Evolutionary conservation across 148 eudicot genomes (phyloP), one percentile per base, ranked within the genome.

Genomic region (Oxyria digyna): DNA sequence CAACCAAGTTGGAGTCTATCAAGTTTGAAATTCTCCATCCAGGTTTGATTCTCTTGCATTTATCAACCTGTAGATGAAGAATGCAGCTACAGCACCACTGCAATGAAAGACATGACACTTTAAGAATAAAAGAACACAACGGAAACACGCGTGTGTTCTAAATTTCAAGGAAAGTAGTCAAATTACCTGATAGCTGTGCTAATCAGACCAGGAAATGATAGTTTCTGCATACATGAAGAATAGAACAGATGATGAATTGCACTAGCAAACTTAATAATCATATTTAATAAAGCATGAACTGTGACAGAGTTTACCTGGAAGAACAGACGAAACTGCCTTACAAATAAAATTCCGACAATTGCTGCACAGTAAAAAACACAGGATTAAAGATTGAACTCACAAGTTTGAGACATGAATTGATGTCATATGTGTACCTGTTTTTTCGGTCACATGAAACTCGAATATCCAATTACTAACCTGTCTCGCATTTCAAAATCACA

Each of bases 401-500:
- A 55, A 40, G 48, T 15, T 54, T 27, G 48, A 37, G 41, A 31
- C 38, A 14, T 27, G n/a, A 55, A 55, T 9, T 55, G 32, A 55
- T 23, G 12, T 13, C 29, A 21, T 52, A 55, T 17, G 23, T 20
- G 11, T 20, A 13, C 26, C 12, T 49, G 27, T 49, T 18, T 21
- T n/a, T n/a, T 23, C 10, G 29, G 62, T 21, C 31, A 23, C 14
- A 23, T 24, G 62, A 52, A 24, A 6, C 62, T 24, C 27, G 13
- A 23, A 9, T 9, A 0, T 23, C 6, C 10, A 20, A 43, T 66
- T 67, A 80, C 82, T 71, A 68, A 93, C 98, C 97, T 88, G 98
- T 75, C 75, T 93, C 91, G 66, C 89, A 95, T 76, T 86, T 93
- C 82, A 93, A 80, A 71, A 85, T 79, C 67, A 74, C 12, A 46